phyloP scores from a whole-genome alignment of 306 rosid genomes.

The Vigna reflexopilosa region DNA sequence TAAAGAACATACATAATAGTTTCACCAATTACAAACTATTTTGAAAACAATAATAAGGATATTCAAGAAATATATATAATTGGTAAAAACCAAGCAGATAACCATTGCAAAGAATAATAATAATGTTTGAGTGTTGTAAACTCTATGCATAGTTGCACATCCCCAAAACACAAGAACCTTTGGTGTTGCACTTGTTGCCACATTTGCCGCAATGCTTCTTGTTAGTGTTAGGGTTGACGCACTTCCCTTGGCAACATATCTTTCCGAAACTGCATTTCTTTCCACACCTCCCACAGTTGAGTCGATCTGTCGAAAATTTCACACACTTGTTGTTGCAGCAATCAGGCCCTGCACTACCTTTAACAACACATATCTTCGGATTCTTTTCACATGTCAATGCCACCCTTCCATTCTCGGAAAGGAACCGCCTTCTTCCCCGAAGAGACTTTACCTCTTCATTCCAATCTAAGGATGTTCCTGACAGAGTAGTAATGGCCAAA shows the following conservation, averaged over 20 bases:
- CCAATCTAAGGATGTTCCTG: slow-evolving; percentile 18
- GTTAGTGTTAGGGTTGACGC: slow-evolving; percentile 63
- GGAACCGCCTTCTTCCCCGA: slow-evolving; percentile 50
- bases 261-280: slow-evolving; percentile 62
- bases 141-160: slow-evolving; percentile 75
- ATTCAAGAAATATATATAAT: neutral
- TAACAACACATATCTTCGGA: slow-evolving; percentile 50
- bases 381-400: slow-evolving; percentile 56
- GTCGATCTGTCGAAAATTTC: slow-evolving; percentile 42
- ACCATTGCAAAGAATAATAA: slow-evolving; percentile 25
- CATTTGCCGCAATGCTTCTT: slow-evolving; percentile 70
- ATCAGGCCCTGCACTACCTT: slow-evolving; percentile 55
- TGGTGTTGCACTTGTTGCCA: slow-evolving; percentile 59
- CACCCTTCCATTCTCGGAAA: slow-evolving; percentile 25
- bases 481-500: slow-evolving; percentile 43
- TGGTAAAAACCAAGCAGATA: slow-evolving; percentile 11
- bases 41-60: too few species aligned
- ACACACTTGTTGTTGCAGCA: slow-evolving; percentile 67
- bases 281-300: slow-evolving; percentile 74
- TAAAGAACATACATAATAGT: neutral
- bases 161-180: slow-evolving; percentile 56
- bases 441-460: slow-evolving; percentile 26
- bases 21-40: slow-evolving; percentile 18
- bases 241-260: slow-evolving; percentile 67
- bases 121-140: neutral